Conservation (phyloP, 495 filamentous ascomycete genomes). For the Talaromyces adpressus region DNA sequence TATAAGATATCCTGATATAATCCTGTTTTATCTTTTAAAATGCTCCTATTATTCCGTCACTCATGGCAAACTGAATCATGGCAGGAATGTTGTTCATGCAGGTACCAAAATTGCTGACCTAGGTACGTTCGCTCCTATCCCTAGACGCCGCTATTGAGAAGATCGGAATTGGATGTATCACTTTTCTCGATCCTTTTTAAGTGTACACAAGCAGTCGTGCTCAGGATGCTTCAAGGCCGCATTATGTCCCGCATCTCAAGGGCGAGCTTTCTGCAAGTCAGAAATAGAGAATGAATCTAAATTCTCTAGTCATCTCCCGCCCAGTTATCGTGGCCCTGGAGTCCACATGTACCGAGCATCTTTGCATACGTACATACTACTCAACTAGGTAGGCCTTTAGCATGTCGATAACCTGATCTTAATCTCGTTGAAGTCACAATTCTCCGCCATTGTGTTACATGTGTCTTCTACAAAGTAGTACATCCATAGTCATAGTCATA, state of each 20-base stretch:
- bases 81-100: background rate
- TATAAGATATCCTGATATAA: background rate
- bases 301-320: background rate
- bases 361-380: background rate
- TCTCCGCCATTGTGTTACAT: background rate
- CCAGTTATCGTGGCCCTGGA: background rate
- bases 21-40: background rate
- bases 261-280: background rate
- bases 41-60: background rate
- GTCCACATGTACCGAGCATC: background rate
- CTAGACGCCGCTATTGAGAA: background rate
- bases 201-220: background rate
- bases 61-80: background rate
- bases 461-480: background rate
- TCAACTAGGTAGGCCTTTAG: background rate
- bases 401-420: background rate
- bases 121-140: background rate
- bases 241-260: background rate
- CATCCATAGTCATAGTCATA: background rate
- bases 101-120: background rate
- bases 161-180: background rate
- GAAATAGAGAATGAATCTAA: background rate
- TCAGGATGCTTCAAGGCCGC: no score
- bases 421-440: background rate
- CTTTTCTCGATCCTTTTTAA: background rate